Evolutionary conservation across 768 basidiomycete genomes (phyloP).

Genomic region (Boletus rex-veris): DNA sequence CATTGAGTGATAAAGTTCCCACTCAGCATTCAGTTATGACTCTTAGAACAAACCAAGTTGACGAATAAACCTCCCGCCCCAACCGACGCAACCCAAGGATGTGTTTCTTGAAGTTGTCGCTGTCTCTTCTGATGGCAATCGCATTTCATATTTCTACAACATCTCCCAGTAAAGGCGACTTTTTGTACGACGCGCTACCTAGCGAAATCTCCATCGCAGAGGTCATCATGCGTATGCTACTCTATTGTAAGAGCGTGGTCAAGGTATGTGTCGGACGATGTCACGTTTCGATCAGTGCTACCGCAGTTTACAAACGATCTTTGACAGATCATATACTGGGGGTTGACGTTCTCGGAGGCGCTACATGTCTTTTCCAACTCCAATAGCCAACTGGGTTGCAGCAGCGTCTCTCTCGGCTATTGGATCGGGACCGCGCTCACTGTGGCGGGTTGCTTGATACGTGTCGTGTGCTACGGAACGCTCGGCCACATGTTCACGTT

Average conservation of each 20-base stretch:
- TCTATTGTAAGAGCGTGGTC: neutral
- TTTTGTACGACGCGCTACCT: neutral
- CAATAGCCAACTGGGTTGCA: neutral
- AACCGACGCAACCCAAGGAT: neutral
- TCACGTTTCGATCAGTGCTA: neutral
- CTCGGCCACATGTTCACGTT: conserved; percentile 2
- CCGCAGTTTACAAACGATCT: neutral
- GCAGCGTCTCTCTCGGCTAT: neutral
- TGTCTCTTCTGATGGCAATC: neutral
- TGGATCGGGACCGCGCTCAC: neutral
- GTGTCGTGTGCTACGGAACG: neutral
- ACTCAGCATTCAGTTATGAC: no score
- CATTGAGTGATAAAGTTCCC: no score
- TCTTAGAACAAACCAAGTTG: no score
- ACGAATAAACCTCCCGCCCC: no score
- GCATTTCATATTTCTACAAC: neutral
- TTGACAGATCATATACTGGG: neutral
- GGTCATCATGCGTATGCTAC: neutral
- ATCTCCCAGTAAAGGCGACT: neutral
- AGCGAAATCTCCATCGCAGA: neutral
- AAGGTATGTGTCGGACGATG: neutral
- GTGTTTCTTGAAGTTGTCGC: neutral
- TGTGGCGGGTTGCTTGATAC: neutral
- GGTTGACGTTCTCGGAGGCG: neutral
- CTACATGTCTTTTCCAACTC: neutral